Base-by-base conservation (phyloP, 2,329 filamentous ascomycete species). In the Macrophomina phaseolina region DNA sequence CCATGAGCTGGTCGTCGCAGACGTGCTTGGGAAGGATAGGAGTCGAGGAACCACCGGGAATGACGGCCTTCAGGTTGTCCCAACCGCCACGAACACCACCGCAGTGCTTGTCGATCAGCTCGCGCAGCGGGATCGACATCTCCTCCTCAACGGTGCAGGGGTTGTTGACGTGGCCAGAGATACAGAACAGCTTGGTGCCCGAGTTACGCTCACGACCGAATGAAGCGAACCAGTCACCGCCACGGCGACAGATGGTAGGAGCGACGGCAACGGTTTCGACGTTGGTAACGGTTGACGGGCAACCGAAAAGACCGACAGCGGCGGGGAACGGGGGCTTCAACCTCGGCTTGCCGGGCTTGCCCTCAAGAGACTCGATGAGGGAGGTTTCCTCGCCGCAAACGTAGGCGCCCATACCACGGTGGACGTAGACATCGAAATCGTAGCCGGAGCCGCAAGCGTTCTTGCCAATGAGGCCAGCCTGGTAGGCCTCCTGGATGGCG, bases 241-340 rank as follows among this genome's bases (percentile, higher is more conserved):
- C 95, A 79, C 95, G 90, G 74, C 95, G 91, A 83, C 92, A 93
- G 74, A 99, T 99, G 53, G 95, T 98, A 36, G 95, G 95, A 65
- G 93, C 92, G 45, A 99, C 95, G 49, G 95, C 94, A 68, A 99
- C 84, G 32, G 95, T 99, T 85, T 99, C 95, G 75, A 99, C 95
- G 77, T 99, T 99, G 81, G 95, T 93, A 69, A 99, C 95, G 32
- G 95, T 99, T 53, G 93, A 97, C 32, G 95, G 95, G 85, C 95
- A 99, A 76, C 95, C 95, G 79, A 99, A 99, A 48, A 99, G 88
- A 84, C 95, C 95, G 68, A 99, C 95, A 48, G 95, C 92, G 72
- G 95, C 95, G 64, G 95, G 95, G 87, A 99, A 99, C 61, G 95
- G 95, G 30, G 95, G 95, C 91, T 99, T 99, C 73, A 99, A 87